Percentiles rank a stretch among this genome's conserved stretches.
These are phyloP conservation scores for Sporobolomyces phaffii DNA, from an alignment of 768 basidiomycete species.

Conservation along the genomic window DNA sequence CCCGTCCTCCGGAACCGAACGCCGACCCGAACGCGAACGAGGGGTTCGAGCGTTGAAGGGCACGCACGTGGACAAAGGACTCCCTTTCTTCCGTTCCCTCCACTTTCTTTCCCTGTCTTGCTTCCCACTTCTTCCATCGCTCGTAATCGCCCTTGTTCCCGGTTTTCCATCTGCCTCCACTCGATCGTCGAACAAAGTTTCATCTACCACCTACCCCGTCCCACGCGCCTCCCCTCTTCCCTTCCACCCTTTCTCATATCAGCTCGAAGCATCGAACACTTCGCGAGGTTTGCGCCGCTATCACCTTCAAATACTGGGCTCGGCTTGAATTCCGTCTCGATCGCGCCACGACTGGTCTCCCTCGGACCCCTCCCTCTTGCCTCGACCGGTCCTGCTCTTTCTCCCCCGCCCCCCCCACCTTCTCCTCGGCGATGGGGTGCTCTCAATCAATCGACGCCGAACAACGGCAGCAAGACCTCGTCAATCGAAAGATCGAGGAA, in stretches of 20 bases:
- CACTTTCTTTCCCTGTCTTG: background rate
- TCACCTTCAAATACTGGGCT: background rate
- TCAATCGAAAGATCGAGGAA: slow-evolving; percentile 6
- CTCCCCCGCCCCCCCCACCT: too few species aligned
- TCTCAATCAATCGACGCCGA: slow-evolving; percentile 4
- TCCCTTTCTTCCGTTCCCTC: background rate
- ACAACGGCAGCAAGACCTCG: slow-evolving; percentile 1
- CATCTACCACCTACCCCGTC: background rate
- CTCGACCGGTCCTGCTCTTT: too few species aligned
- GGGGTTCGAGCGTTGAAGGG: too few species aligned
- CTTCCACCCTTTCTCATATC: background rate
- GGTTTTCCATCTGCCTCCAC: background rate
- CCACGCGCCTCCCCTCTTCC: background rate
- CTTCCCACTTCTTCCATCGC: background rate
- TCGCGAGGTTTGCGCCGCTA: too few species aligned
- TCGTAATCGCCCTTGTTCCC: too few species aligned
- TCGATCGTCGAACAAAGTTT: too few species aligned
- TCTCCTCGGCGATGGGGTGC: slow-evolving; percentile 1
- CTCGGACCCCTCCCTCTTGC: background rate
- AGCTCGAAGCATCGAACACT: too few species aligned
- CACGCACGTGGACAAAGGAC: background rate
- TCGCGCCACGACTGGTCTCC: too few species aligned
- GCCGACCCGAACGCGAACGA: too few species aligned
- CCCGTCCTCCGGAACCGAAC: too few species aligned
- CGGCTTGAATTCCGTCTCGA: too few species aligned